Evolutionary conservation across 495 filamentous ascomycete genomes (phyloP), one percentile per base, ranked within the genome.

Genomic region (Annulohypoxylon nitens): DNA sequence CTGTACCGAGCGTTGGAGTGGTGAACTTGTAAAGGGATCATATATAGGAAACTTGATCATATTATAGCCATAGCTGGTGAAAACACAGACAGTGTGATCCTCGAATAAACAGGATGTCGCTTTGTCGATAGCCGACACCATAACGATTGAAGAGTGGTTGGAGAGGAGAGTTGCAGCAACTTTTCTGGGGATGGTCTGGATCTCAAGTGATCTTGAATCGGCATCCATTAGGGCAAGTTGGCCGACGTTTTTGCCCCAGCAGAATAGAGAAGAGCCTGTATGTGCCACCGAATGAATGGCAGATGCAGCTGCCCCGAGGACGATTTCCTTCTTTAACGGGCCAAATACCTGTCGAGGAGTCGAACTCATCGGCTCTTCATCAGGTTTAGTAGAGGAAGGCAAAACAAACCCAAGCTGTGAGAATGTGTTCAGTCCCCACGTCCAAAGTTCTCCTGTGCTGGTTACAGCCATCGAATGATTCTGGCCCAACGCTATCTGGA

Each of bases 171-270:
- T 94, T 0, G 93, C 93, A 0, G 93, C 93, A 33, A 98, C 95
- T 69, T 91, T 94, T 45, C 95, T 88, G 11, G 96, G 97, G 1
- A 87, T 91, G 11, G 86, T 85, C 78, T 99, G 96, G 16, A 89
- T 82, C 66, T 95, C 92, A 14, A 97, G 88, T 0, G 94, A 97
- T 18, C 93, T 90, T 43, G 97, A 94, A 80, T 98, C 95, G 11
- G 96, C 95, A 78, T 97, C 97, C 76, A 98, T 92, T 48, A 99
- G 84, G 3, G 96, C 97, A 53, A 99, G 87, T 74, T 99, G 96
- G 23, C 96, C 96, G 71, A 97, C 89, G 72, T 98, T 99, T 80
- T 96, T 97, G 18, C 96, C 96, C 85, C 97, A 99, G 4, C 93
- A 97, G 77, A 92, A 99, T 4, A 99, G 83, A 23, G 94, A 93